Base-by-base conservation (phyloP, 2,329 filamentous ascomycete species). In the Venturia effusa region DNA sequence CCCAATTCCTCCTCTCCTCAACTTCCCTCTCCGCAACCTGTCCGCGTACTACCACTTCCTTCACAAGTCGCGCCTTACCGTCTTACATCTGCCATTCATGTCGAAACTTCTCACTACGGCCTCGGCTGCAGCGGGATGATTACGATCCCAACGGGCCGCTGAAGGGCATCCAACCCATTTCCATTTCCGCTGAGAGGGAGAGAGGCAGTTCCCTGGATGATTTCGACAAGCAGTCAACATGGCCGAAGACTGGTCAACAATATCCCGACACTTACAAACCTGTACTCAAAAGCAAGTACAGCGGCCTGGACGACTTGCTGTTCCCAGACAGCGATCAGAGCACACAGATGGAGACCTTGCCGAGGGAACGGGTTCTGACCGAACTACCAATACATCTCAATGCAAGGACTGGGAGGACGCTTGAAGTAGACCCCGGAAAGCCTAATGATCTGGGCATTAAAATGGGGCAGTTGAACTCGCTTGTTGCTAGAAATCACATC, bases 401-500 rank as follows among this genome's bases (percentile, higher is more conserved):
- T n/a, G 30, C 64, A n/a, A 27, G 40, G 27, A 64, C 55, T 15
- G 79, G 79, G 4, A 72, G 78, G 39, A 74, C 72, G 1, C 69
- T 80, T 15, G 69, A 73, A 4, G 70, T 81, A 19, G 68, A 74
- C 51, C 45, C 66, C 1, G 51, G 61, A 1, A 67, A 68, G 54
- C 71, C 41, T 19, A 61, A 37, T n/a, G 63, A 64, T 39, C 40
- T 64, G 59, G 63, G 59, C 59, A 51, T 30, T 8, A 64, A 55
- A 27, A 13, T 66, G 17, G 40, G 48, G 39, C 22, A 27, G n/a
- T 34, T 66, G 67, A 77, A 78, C 27, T 69, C 72, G 15, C 67
- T 76, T 62, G 76, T 80, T 68, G 68, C 70, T 48, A 74, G 76
- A 69, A 92, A 93, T 71, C 79, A 75, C 54, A 77, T 94, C 61